phyloP scores from a whole-genome alignment of 352 stramenopile species.

The Phytophthora ramorum region DNA sequence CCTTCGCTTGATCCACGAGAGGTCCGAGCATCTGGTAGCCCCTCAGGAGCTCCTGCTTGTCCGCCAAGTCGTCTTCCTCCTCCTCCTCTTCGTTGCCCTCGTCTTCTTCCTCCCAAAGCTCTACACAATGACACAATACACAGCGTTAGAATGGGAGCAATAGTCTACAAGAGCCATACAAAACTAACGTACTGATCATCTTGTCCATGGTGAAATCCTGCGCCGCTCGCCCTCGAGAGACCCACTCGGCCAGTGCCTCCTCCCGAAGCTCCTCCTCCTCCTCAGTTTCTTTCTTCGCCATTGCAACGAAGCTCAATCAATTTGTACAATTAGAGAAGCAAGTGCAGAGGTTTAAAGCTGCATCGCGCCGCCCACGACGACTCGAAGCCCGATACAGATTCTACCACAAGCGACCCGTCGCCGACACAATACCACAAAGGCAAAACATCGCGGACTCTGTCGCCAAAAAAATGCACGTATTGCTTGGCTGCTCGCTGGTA shows the following conservation, averaged over 20 bases:
- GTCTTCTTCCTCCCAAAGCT: conserved; percentile 75
- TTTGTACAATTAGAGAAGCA: conserved; percentile 7
- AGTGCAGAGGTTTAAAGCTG: neutral
- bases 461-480: too few relatives aligned
- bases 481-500: too few relatives aligned
- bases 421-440: neutral
- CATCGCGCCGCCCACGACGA: neutral
- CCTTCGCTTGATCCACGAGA: conserved; percentile 54
- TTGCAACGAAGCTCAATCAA: neutral
- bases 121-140: conserved; percentile 30
- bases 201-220: conserved; percentile 83
- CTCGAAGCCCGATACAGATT: too few relatives aligned
- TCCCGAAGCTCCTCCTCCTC: conserved; percentile 66
- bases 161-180: neutral
- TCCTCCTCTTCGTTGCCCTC: conserved; percentile 50
- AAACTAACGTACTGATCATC: conserved; percentile 62
- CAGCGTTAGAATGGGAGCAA: neutral
- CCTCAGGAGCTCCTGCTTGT: conserved; percentile 74
- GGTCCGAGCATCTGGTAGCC: conserved; percentile 56
- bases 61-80: conserved; percentile 48
- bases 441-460: neutral
- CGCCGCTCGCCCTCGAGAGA: conserved; percentile 58
- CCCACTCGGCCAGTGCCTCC: conserved; percentile 79
- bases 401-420: neutral
- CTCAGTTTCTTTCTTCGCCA: conserved; percentile 21